These are phyloP conservation scores for Candida saitoana DNA, from an alignment of 805 yeast species.

Conservation along the genomic window DNA sequence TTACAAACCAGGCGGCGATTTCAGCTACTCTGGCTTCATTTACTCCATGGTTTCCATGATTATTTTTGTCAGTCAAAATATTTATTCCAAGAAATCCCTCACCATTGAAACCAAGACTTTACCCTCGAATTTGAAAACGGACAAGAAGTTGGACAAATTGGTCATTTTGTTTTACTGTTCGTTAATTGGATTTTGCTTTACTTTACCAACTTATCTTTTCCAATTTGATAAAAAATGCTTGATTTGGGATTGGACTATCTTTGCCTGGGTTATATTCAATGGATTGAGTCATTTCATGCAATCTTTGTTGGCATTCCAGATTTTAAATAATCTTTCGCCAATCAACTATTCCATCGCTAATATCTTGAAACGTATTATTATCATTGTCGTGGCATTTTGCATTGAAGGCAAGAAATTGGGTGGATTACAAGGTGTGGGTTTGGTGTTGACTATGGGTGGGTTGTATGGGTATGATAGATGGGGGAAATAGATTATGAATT, in stretches of 20 bases:
- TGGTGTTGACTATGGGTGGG: conserved; percentile 34
- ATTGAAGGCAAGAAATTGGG: conserved; percentile 49
- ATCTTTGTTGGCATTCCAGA: conserved; percentile 70
- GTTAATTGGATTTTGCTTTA: conserved; percentile 59
- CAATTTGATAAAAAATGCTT: conserved; percentile 17
- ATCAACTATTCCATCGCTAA: conserved; percentile 78
- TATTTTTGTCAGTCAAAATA: conserved; percentile 74
- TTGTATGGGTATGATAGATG: conserved; percentile 41
- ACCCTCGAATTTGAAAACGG: conserved; percentile 17
- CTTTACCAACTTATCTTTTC: conserved; percentile 58
- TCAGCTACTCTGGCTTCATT: conserved; percentile 37
- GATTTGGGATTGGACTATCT: conserved; percentile 23
- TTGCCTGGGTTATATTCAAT: conserved; percentile 49
- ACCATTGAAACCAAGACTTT: conserved; percentile 41
- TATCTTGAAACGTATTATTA: conserved; percentile 68
- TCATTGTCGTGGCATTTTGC: conserved; percentile 60
- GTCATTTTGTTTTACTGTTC: conserved; percentile 72
- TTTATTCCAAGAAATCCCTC: conserved; percentile 70
- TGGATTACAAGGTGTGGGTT: conserved; percentile 31
- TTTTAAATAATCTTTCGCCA: conserved; percentile 68
- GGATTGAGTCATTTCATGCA: conserved; percentile 70
- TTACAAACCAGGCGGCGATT: conserved; percentile 38
- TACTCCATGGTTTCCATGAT: conserved; percentile 55
- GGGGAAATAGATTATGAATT: conserved; percentile 26
- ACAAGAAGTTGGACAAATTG: conserved; percentile 58